Conservation (phyloP, 169 alveolate species). For the Plasmodium yoelii region DNA sequence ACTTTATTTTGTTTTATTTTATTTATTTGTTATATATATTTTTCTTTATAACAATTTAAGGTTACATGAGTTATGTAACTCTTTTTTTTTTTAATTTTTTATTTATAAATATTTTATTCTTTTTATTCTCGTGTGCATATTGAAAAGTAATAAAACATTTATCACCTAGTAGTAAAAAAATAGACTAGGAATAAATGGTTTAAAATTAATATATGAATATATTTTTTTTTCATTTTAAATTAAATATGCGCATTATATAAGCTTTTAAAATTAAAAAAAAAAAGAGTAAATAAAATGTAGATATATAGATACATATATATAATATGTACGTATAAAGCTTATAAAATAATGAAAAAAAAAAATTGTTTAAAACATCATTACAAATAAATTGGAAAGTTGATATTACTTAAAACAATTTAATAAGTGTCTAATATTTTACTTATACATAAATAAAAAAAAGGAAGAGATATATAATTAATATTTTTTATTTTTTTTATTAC, state of each 20-base stretch:
- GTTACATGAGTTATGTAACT: slow-evolving; percentile 1
- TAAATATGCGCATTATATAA: too few species aligned
- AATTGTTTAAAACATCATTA: slow-evolving; percentile 10
- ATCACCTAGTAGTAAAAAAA: slow-evolving; percentile 18
- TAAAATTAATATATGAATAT: background rate
- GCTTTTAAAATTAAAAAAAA: background rate
- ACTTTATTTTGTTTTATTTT: slow-evolving; percentile 21
- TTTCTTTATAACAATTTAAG: slow-evolving; percentile 14
- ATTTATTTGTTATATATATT: slow-evolving; percentile 8
- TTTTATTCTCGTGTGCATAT: slow-evolving; percentile 43
- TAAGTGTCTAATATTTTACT: slow-evolving; percentile 33
- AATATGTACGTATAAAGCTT: background rate
- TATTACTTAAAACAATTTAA: slow-evolving; percentile 11
- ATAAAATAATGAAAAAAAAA: background rate
- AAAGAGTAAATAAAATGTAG: background rate
- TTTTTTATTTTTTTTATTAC: slow-evolving; percentile 8
- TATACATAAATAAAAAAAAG: slow-evolving; percentile 19
- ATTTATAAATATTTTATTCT: background rate
- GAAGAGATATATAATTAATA: slow-evolving; percentile 15
- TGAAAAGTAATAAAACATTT: slow-evolving; percentile 16
- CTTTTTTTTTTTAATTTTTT: slow-evolving; percentile 22
- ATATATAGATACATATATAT: background rate
- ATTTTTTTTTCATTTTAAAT: too few species aligned
- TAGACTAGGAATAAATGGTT: slow-evolving; percentile 11
- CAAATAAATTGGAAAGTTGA: slow-evolving; percentile 2